These are phyloP conservation scores for Penicillium mononematosum DNA, from an alignment of 495 filamentous ascomycete species.

Conservation along the genomic window DNA sequence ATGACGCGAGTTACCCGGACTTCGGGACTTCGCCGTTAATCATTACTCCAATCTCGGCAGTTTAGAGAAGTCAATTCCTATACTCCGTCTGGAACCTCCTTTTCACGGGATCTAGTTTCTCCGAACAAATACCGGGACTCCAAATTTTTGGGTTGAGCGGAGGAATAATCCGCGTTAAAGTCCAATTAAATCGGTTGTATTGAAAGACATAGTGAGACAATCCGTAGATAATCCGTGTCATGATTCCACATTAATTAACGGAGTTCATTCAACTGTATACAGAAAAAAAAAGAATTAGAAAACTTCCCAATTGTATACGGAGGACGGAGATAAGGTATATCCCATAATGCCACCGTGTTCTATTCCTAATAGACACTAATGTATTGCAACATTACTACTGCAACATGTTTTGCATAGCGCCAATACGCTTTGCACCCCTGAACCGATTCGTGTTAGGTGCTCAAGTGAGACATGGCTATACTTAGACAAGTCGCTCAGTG, in stretches of 20 bases:
- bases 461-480: constrained; percentile 20
- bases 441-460: constrained; percentile 15
- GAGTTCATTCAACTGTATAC: background rate
- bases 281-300: background rate
- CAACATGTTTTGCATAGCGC: constrained; percentile 30
- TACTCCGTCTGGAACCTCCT: constrained; percentile 11
- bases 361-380: constrained; percentile 7
- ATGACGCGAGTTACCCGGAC: constrained; percentile 6
- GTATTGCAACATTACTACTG: constrained; percentile 30
- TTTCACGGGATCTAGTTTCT: constrained; percentile 24
- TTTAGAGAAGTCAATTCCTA: constrained; percentile 9
- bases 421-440: constrained; percentile 16
- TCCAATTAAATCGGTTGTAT: background rate
- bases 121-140: constrained; percentile 35
- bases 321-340: background rate
- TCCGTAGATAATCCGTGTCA: background rate
- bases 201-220: background rate
- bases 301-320: background rate
- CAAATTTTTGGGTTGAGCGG: background rate
- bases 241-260: background rate
- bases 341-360: constrained; percentile 2
- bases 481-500: constrained; percentile 9
- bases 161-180: constrained; percentile 1
- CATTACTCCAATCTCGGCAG: constrained; percentile 16
- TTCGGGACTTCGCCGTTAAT: constrained; percentile 14